These are phyloP conservation scores for Vicia faba DNA, from an alignment of 306 rosid species.

Conservation along the genomic window DNA sequence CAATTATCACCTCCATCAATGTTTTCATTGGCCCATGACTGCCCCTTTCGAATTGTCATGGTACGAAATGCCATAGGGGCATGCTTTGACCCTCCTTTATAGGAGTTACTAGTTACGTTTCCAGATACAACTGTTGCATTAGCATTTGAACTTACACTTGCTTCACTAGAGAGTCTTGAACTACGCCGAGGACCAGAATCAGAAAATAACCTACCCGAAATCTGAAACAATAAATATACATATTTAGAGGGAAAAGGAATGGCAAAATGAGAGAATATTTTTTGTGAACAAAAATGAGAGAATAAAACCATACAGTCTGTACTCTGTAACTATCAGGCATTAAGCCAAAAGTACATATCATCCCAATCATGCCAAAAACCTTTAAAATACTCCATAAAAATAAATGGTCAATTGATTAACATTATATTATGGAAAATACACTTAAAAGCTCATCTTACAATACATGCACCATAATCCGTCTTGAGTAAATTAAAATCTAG, in stretches of 20 bases:
- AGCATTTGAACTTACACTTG: slow-evolving; percentile 60
- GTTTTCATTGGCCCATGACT: slow-evolving; percentile 87
- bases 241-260: not conserved
- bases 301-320: slow-evolving; percentile 13
- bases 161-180: slow-evolving; percentile 76
- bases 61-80: slow-evolving; percentile 72
- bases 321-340: slow-evolving; percentile 2
- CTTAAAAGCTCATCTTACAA: slow-evolving; percentile 22
- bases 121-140: slow-evolving; percentile 58
- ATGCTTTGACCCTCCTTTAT: slow-evolving; percentile 83
- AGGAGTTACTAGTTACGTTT: slow-evolving; percentile 70
- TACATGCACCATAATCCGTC: not conserved
- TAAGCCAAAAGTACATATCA: slow-evolving; percentile 17
- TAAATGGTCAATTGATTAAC: slow-evolving; percentile 5
- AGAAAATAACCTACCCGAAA: slow-evolving; percentile 90
- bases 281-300: slow-evolving; percentile 10
- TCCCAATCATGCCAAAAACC: slow-evolving; percentile 30
- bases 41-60: slow-evolving; percentile 74
- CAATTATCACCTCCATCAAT: slow-evolving; percentile 71
- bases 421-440: slow-evolving; percentile 23
- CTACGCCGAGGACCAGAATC: slow-evolving; percentile 98
- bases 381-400: slow-evolving; percentile 16
- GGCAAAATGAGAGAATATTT: slow-evolving; percentile 5
- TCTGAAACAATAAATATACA: slow-evolving; percentile 39
- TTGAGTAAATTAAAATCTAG: slow-evolving; percentile 10